Percentiles rank a stretch among this genome's conserved stretches.
Conservation (phyloP, 805 yeast genomes). For the Ogataea nonfermentans region DNA sequence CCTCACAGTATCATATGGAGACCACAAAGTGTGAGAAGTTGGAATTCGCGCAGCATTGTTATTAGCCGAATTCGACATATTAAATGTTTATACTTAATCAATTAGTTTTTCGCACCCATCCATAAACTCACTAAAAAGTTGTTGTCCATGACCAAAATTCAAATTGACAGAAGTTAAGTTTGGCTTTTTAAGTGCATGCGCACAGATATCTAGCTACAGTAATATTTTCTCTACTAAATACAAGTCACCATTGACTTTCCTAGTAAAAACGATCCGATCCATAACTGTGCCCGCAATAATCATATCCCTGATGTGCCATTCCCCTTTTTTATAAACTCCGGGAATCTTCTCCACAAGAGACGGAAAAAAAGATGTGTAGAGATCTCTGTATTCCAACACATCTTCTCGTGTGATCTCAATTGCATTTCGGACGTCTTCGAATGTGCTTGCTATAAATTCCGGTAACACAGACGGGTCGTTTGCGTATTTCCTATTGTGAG, state of each 20-base stretch:
- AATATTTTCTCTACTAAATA: no score
- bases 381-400: conserved; percentile 49
- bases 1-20: conserved; percentile 93
- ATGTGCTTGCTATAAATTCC: conserved; percentile 42
- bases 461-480: conserved; percentile 44
- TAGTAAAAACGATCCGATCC: conserved; percentile 29
- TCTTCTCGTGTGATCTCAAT: conserved; percentile 46
- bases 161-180: conserved; percentile 12
- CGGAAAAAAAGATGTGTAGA: conserved; percentile 45
- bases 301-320: conserved; percentile 47
- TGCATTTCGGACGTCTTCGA: conserved; percentile 33
- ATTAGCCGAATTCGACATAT: conserved; percentile 8
- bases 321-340: conserved; percentile 46
- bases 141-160: no score
- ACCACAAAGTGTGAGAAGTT: conserved; percentile 89
- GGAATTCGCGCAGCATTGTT: conserved; percentile 43
- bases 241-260: conserved; percentile 28
- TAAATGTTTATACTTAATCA: neutral
- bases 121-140: no score
- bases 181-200: no score
- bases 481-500: conserved; percentile 41
- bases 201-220: no score
- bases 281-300: conserved; percentile 41
- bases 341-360: conserved; percentile 49
- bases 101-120: neutral